Percentiles rank a stretch among this genome's conserved stretches.
These are phyloP conservation scores for Cocos nucifera DNA, from an alignment of 176 grass and related monocot genomes.

Conservation along the genomic window DNA sequence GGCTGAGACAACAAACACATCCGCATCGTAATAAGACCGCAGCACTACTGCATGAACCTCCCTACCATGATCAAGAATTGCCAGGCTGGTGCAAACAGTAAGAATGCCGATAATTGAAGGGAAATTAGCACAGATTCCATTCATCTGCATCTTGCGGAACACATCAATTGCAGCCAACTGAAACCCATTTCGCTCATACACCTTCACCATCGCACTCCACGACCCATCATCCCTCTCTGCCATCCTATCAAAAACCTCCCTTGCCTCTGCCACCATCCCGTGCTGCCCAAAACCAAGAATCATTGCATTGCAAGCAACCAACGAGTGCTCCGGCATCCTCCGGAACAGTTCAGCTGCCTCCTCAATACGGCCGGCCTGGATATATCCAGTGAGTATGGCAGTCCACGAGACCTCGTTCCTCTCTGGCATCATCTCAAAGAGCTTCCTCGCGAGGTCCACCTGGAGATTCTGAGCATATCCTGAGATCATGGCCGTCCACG, in stretches of 20 bases:
- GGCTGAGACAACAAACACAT: slow-evolving; percentile 53
- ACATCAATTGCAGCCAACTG: slow-evolving; percentile 42
- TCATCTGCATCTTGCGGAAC: slow-evolving; percentile 45
- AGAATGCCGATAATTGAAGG: slow-evolving; percentile 58
- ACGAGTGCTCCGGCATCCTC: slow-evolving; percentile 37
- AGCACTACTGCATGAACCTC: slow-evolving; percentile 48
- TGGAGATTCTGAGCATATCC: slow-evolving; percentile 42
- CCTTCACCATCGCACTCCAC: slow-evolving; percentile 72
- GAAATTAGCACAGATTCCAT: slow-evolving; percentile 44
- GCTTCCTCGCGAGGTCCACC: slow-evolving; percentile 47
- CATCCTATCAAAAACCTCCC: slow-evolving; percentile 44
- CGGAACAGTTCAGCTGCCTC: slow-evolving; percentile 48
- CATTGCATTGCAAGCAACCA: slow-evolving; percentile 56
- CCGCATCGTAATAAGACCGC: slow-evolving; percentile 36
- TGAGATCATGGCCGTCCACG: slow-evolving; percentile 63
- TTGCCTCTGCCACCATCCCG: slow-evolving; percentile 45
- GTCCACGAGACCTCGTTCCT: slow-evolving; percentile 67
- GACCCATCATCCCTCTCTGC: slow-evolving; percentile 36
- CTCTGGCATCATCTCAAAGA: slow-evolving; percentile 80
- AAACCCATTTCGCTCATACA: slow-evolving; percentile 59
- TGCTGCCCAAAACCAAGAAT: slow-evolving; percentile 64
- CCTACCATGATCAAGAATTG: slow-evolving; percentile 59
- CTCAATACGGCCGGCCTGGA: slow-evolving; percentile 36
- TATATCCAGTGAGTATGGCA: slow-evolving; percentile 53
- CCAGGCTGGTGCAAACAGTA: slow-evolving; percentile 37